Evolutionary conservation across 768 basidiomycete species (phyloP), one percentile per base, ranked within the genome.

Genomic region (Ramaria sp.): DNA sequence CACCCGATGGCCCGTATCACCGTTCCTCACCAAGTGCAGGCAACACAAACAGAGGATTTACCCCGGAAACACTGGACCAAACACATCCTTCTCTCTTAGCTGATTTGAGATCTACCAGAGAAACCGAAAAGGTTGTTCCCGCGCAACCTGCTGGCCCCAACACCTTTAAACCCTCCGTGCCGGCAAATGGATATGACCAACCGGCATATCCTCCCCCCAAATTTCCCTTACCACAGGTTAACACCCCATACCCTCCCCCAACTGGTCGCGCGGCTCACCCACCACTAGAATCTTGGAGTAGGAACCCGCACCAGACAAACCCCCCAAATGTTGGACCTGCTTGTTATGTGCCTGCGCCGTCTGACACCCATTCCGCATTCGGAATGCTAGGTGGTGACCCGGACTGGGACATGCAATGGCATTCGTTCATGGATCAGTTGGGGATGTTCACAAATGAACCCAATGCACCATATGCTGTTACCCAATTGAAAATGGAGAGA

Each of bases 351-450:
- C 43, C 53, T 18, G 42, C 53, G 18, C 39, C 43, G 27, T 44
- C 53, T 1, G 53, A 55, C 44, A 55, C 53, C 9, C 53, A 55
- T 9, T 9, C 42, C 1, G 42, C 27, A 1, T 47, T 45, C 20
- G 53, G 44, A 8, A 28, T 55, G 53, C 28, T 45, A 7, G 53
- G 53, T 3, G 53, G 53, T 3, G 41, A 44, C 32, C 42, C 53
- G 2, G 53, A 47, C 22, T 55, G 53, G 53, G 53, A 55, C n/a
- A 55, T 37, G 30, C 42, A 43, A 24, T 55, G 53, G 53, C 53
- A 55, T 20, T 45, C 53, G 45, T 55, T 55, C 37, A 55, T 55
- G 53, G 53, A 55, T 20, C 53, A 55, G 24, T 24, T 55, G 20
- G 53, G 53, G 10, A 55, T 55, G 53, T 55, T 55, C 20, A 13